These are phyloP conservation scores for Pseudogymnoascus sp. DNA, from an alignment of 2,329 filamentous ascomycete genomes.

Conservation along the genomic window DNA sequence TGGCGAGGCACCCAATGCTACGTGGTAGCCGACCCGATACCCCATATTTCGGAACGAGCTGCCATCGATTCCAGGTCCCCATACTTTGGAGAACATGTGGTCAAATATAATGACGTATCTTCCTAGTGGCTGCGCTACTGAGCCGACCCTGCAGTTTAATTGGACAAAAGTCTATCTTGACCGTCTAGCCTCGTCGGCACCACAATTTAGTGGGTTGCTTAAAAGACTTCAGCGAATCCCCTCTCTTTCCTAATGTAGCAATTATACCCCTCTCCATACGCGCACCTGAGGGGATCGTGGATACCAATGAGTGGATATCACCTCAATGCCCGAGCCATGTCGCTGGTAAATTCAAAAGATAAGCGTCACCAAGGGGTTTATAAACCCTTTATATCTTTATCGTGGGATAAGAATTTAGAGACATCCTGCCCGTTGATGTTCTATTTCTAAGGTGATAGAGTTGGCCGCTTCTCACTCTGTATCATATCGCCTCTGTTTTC, in stretches of 20 bases:
- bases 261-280: not conserved
- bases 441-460: not conserved
- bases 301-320: not conserved
- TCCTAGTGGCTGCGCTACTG: not conserved
- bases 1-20: not conserved
- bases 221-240: not conserved
- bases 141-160: slow-evolving; percentile 4
- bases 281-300: not conserved
- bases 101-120: not conserved
- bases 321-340: not conserved
- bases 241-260: slow-evolving; percentile 1
- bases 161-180: not conserved
- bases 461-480: not conserved
- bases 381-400: slow-evolving; percentile 5
- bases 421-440: not conserved
- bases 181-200: not conserved
- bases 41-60: not conserved
- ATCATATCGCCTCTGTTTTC: not conserved
- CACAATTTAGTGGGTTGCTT: not conserved
- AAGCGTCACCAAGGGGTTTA: not conserved
- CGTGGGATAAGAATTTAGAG: not conserved
- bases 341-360: not conserved
- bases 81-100: not conserved
- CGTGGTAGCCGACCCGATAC: slow-evolving; percentile 5
- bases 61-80: not conserved